Base-by-base conservation (phyloP, 495 filamentous ascomycete species). In the Ascobolus immersus region DNA sequence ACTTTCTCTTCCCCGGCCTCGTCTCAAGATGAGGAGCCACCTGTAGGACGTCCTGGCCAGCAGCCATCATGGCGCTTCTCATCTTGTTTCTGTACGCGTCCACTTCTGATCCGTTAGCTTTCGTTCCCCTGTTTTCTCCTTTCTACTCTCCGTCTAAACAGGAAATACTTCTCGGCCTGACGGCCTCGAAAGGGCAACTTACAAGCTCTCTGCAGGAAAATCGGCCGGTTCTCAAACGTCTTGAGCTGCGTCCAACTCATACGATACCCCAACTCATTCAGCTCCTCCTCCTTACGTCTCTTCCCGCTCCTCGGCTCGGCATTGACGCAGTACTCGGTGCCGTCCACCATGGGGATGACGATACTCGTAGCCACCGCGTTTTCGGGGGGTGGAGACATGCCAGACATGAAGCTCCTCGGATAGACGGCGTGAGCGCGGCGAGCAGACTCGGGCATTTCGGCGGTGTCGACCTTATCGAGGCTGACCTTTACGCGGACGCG, bases 51-150 rank as follows among this genome's bases (percentile, higher is more conserved):
- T 84, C 76, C 40, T 81, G 68, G 25, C 74, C 75, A 10, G 60
- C 65, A 33, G 81, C 59, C 59, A 86, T 79, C 59, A 86, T 78
- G 27, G 72, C 73, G 37, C 61, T 73, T 34, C 72, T 64, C 57
- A 82, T 89, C 58, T 93, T 96, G 47, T 80, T 89, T 21, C 86
- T 67, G 51, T 93, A 93, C 35, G 73, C 77, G 44, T 96, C 86
- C 50, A 96, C 84, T 36, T 5, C 4, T 35, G 33, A 5, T 35
- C 33, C 20, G 23, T 31, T 28, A 19, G 17, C n/a, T 27, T 27
- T 27, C 14, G 25, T 27, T 11, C 2, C 14, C 14, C 12, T 26
- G 9, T 12, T 26, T 26, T 27, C 14, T 27, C 25, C 14, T 27
- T 27, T 27, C 14, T 27, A n/a, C n/a, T 27, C 14, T 27, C 11